These are phyloP conservation scores for Cryptococcus deneoformans DNA, from an alignment of 1,284 basidiomycete species.

Conservation along the genomic window DNA sequence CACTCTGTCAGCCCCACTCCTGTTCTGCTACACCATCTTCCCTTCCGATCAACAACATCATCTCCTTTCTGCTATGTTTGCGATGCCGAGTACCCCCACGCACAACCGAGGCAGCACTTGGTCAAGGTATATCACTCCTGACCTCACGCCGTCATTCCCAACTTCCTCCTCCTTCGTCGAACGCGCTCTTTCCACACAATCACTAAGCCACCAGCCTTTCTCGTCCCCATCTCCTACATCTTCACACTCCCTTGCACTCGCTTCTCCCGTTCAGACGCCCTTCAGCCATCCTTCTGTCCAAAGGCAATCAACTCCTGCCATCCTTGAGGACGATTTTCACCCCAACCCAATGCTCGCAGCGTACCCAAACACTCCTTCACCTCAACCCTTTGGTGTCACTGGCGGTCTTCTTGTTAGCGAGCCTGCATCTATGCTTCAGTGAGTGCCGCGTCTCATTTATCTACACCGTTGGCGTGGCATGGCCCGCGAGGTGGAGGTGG, in stretches of 20 bases:
- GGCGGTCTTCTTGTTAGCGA: slow-evolving; percentile 21
- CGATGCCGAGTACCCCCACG: slow-evolving; percentile 12
- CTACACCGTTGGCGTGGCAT: not conserved
- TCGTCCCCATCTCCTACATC: not conserved
- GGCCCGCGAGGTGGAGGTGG: too few species aligned
- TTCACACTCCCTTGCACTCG: not conserved
- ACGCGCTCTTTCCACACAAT: slow-evolving; percentile 12
- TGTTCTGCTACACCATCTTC: too few species aligned
- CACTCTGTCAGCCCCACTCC: too few species aligned
- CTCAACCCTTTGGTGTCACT: slow-evolving; percentile 23
- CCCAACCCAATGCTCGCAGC: slow-evolving; percentile 13
- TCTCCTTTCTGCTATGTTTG: slow-evolving; percentile 22
- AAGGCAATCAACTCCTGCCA: slow-evolving; percentile 11
- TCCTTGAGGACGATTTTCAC: slow-evolving; percentile 7
- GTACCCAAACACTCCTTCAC: slow-evolving; percentile 28
- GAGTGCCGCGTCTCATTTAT: slow-evolving; percentile 10
- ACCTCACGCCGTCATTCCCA: slow-evolving; percentile 6
- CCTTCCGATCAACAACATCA: too few species aligned
- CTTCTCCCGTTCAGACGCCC: not conserved
- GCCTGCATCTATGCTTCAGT: slow-evolving; percentile 18
- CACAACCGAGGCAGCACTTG: slow-evolving; percentile 11
- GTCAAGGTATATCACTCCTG: slow-evolving; percentile 24
- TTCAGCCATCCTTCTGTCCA: slow-evolving; percentile 6
- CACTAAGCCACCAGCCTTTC: not conserved
- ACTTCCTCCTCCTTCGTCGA: slow-evolving; percentile 7